Evolutionary conservation across 2,329 filamentous ascomycete genomes (phyloP), one percentile per base, ranked within the genome.

Genomic region (Colletotrichum trifolii): DNA sequence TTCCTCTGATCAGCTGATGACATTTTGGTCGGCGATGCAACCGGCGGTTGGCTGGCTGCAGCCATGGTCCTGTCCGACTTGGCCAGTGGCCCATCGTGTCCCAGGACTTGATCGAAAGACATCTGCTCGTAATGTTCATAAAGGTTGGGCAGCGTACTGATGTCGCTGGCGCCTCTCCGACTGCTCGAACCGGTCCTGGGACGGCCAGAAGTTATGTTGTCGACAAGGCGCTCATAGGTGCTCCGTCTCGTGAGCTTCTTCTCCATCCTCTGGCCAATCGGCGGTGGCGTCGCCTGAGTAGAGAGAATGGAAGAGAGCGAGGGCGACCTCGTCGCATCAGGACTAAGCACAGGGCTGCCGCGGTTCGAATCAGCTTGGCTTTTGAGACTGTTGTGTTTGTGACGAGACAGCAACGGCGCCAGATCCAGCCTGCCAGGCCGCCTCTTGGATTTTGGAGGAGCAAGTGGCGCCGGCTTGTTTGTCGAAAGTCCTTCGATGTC

Each of bases 111-210:
- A 12, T 81, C 81, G 61, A 85, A 82, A 0, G 84, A 82, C 77
- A 83, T 83, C 68, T 86, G 81, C 71, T 88, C 86, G 69, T 88
- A 87, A 69, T 88, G 84, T 60, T 85, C 78, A 69, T 88, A 87
- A 3, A 88, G 75, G 56, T 82, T 82, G 47, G 84, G 78, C 25
- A 87, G 72, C 3, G 80, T 81, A 13, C 76, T 73, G 2, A 78
- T 71, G 9, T 63, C 55, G 42, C 35, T 57, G n/a, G 60, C 65
- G 47, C 65, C 61, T 42, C 54, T 53, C 17, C 58, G 55, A 47
- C 60, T 58, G 33, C 60, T 66, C 6, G 68, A 58, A 4, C 60
- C 54, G 10, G 46, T 33, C 56, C 62, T 66, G 69, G 67, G 66
- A 15, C 62, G 62, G 34, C 58, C 46, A 4, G 62, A 65, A 13